phyloP scores from a whole-genome alignment of 768 basidiomycete genomes.

The Exsudoporus frostii region DNA sequence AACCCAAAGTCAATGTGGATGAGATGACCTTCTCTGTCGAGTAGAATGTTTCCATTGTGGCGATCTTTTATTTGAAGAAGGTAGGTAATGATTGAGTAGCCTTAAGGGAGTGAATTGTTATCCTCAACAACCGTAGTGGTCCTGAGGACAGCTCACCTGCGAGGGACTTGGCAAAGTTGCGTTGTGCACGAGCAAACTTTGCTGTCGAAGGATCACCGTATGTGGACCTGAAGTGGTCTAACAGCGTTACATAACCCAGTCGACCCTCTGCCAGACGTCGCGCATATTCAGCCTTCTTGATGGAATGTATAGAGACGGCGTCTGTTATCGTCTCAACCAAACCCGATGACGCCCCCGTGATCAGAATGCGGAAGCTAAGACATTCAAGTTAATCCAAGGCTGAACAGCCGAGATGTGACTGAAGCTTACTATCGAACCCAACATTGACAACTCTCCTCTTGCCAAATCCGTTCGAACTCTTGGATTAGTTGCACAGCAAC shows the following conservation, averaged over 20 bases:
- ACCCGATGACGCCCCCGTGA: constrained; percentile 90
- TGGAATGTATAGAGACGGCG: constrained; percentile 96
- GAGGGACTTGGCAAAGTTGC: constrained; percentile 90
- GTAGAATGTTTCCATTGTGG: constrained; percentile 96
- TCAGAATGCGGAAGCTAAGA: constrained; percentile 88
- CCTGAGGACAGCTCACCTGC: constrained; percentile 48
- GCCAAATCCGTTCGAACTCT: constrained; percentile 92
- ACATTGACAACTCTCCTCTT: constrained; percentile 86
- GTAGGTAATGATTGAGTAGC: constrained; percentile 95
- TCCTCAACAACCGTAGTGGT: neutral
- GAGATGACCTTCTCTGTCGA: constrained; percentile 92
- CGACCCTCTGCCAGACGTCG: constrained; percentile 76
- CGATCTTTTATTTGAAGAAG: constrained; percentile 97
- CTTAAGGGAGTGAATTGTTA: constrained; percentile 34
- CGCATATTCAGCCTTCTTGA: constrained; percentile 98
- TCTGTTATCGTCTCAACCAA: constrained; percentile 98
- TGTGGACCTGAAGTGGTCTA: constrained; percentile 89
- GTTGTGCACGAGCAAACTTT: constrained; percentile 85
- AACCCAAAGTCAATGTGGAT: constrained; percentile 99
- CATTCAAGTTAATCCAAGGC: neutral
- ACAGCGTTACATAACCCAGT: constrained; percentile 81
- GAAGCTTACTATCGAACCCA: constrained; percentile 86
- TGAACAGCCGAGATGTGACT: neutral
- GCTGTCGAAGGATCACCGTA: constrained; percentile 88
- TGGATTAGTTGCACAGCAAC: constrained; percentile 92